Percentiles rank a stretch among this genome's conserved stretches.
Conservation (phyloP, 129 eudicot genomes). For the Erigeron canadensis region DNA sequence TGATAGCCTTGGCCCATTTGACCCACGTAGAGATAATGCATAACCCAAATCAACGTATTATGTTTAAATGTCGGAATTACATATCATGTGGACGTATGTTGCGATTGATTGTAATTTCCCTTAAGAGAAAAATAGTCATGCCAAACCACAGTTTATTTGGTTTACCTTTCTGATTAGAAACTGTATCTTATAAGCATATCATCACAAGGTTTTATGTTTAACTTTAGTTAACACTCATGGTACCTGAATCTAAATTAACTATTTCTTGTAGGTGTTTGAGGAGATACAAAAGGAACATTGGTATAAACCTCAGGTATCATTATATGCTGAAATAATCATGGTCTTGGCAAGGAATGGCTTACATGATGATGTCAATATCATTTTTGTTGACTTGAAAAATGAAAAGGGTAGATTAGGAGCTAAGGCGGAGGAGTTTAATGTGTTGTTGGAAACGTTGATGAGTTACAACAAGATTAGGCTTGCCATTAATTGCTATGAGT, state of each 20-base stretch:
- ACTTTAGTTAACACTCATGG: background rate
- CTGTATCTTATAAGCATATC: background rate
- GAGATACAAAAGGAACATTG: slow-evolving; percentile 70
- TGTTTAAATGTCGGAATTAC: background rate
- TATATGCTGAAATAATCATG: slow-evolving; percentile 55
- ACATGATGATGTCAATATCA: slow-evolving; percentile 42
- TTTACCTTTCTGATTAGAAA: background rate
- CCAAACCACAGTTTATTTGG: no score
- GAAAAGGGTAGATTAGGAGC: slow-evolving; percentile 47
- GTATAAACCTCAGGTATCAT: slow-evolving; percentile 56
- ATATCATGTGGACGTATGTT: background rate
- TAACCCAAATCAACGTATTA: background rate
- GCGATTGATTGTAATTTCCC: no score
- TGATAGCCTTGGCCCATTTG: no score
- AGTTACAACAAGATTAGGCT: slow-evolving; percentile 41
- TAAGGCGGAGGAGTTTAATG: slow-evolving; percentile 51
- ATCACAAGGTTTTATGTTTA: background rate
- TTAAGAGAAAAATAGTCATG: background rate
- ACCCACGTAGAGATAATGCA: no score
- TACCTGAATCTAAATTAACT: slow-evolving; percentile 4
- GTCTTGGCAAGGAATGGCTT: slow-evolving; percentile 54
- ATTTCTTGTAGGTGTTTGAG: slow-evolving; percentile 58
- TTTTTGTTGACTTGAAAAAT: slow-evolving; percentile 41
- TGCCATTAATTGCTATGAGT: slow-evolving; percentile 53
- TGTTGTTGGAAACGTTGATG: slow-evolving; percentile 56